These are phyloP conservation scores for Stagonosporopsis tanaceti DNA, from an alignment of 2,329 filamentous ascomycete species.

Conservation along the genomic window DNA sequence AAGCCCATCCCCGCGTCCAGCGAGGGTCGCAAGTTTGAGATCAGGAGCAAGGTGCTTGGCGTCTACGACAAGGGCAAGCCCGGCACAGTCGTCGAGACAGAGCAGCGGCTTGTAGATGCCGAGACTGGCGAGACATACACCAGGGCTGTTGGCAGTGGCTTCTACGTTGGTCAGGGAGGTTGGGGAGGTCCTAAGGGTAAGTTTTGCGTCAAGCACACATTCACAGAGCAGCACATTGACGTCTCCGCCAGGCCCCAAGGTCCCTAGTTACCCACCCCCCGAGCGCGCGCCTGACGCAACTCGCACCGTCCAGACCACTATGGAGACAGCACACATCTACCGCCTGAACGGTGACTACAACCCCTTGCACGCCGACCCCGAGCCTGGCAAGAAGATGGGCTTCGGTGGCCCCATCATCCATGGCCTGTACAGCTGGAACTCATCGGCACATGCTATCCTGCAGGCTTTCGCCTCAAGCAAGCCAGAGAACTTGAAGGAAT, in stretches of 20 bases:
- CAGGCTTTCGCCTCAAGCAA: constrained; percentile 77
- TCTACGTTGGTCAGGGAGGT: constrained; percentile 80
- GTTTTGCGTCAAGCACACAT: constrained; percentile 12
- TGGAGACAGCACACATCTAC: constrained; percentile 68
- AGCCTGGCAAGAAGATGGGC: constrained; percentile 87
- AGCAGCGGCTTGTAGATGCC: constrained; percentile 78
- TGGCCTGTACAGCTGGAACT: constrained; percentile 88
- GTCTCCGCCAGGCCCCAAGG: constrained; percentile 65
- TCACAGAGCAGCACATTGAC: constrained; percentile 2
- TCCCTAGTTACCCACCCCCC: constrained; percentile 79
- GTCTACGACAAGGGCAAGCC: constrained; percentile 91
- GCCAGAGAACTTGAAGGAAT: constrained; percentile 83
- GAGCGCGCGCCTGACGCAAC: constrained; percentile 74
- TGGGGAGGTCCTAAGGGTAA: constrained; percentile 91
- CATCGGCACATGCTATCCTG: constrained; percentile 75
- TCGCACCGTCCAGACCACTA: constrained; percentile 73
- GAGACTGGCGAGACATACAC: constrained; percentile 74
- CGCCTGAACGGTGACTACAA: constrained; percentile 94
- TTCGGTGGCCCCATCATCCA: constrained; percentile 91
- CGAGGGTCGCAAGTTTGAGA: constrained; percentile 76
- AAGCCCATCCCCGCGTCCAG: constrained; percentile 78
- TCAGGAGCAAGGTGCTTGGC: constrained; percentile 78
- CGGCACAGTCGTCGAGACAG: constrained; percentile 81
- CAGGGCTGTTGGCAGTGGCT: constrained; percentile 72
- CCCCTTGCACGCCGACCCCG: constrained; percentile 86